Percentiles rank a stretch among this genome's conserved stretches.
Conservation (phyloP, 2,329 filamentous ascomycete species). For the Akanthomyces muscarius region DNA sequence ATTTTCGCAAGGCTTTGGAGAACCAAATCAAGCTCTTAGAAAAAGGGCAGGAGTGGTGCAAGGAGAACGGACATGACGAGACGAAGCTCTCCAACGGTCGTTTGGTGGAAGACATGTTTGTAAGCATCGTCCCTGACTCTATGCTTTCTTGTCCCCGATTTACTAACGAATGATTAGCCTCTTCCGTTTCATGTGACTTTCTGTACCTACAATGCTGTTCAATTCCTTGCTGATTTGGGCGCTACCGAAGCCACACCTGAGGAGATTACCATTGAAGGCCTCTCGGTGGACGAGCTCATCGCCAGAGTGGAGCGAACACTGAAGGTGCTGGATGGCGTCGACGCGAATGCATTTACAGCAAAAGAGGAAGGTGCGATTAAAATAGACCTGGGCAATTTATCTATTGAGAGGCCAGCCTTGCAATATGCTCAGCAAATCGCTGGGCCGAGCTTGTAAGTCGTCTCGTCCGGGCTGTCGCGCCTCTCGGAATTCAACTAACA, state of each 20-base stretch:
- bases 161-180: not conserved
- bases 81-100: not conserved
- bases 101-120: constrained; percentile 2
- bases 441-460: not conserved
- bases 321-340: not conserved
- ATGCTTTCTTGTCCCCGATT: not conserved
- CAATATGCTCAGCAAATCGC: constrained; percentile 3
- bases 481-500: not conserved
- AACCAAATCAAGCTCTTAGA: not conserved
- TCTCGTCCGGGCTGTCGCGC: too few relatives aligned
- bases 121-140: not conserved
- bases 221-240: constrained; percentile 3
- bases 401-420: not conserved
- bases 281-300: not conserved
- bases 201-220: not conserved
- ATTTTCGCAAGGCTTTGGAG: not conserved
- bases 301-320: not conserved
- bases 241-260: not conserved
- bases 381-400: not conserved
- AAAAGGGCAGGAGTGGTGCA: constrained; percentile 5
- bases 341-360: not conserved
- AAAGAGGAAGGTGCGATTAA: not conserved
- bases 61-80: not conserved
- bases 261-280: not conserved
- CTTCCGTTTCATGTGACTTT: constrained; percentile 10